These are phyloP conservation scores for Yarrowia bubula DNA, from an alignment of 805 yeast species.

Conservation along the genomic window DNA sequence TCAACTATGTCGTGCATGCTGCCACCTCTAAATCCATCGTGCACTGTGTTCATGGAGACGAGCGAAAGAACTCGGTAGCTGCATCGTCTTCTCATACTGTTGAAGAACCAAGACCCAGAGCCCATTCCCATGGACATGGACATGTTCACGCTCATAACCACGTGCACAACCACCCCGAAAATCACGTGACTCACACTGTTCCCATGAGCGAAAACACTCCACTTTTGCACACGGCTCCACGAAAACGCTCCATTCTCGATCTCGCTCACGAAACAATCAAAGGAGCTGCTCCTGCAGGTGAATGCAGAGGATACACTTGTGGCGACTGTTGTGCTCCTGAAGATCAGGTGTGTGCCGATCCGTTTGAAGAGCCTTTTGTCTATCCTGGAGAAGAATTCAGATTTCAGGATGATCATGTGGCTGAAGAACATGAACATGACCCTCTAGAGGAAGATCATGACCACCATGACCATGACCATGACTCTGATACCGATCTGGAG, in stretches of 20 bases:
- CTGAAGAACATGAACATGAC: slow-evolving; percentile 19
- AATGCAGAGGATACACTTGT: slow-evolving; percentile 22
- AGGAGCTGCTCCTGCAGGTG: slow-evolving; percentile 16
- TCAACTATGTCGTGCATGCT: slow-evolving; percentile 68
- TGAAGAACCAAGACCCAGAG: background rate
- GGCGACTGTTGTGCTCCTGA: slow-evolving; percentile 22
- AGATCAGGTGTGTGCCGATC: slow-evolving; percentile 23
- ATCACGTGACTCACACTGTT: background rate
- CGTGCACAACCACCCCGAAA: background rate
- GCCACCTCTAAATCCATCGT: slow-evolving; percentile 78
- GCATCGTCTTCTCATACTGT: background rate
- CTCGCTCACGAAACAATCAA: slow-evolving; percentile 14
- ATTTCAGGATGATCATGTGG: slow-evolving; percentile 31
- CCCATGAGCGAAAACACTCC: slow-evolving; percentile 14
- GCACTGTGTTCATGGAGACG: slow-evolving; percentile 72
- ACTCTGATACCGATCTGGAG: slow-evolving; percentile 38
- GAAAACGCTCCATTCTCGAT: slow-evolving; percentile 17
- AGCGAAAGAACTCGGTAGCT: slow-evolving; percentile 4
- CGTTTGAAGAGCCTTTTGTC: slow-evolving; percentile 28
- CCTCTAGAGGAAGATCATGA: slow-evolving; percentile 28
- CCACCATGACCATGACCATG: slow-evolving; percentile 28
- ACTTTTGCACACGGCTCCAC: background rate
- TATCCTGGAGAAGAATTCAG: slow-evolving; percentile 28
- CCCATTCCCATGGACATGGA: background rate
- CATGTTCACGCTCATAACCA: background rate